phyloP scores from a whole-genome alignment of 2,329 filamentous ascomycete species.

The Raffaelea arxii region DNA sequence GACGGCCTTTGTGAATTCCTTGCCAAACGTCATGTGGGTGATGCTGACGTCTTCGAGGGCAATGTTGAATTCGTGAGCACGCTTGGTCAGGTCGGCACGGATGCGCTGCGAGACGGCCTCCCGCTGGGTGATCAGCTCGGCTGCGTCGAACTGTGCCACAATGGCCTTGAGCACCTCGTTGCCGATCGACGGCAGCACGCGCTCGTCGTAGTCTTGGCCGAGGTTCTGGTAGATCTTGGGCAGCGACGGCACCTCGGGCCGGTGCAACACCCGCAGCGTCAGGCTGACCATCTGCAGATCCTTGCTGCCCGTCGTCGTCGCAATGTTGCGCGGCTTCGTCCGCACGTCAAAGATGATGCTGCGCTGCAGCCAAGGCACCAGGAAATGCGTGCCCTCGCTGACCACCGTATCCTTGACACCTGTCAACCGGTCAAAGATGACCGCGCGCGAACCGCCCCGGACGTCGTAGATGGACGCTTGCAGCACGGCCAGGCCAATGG shows the following conservation, averaged over 20 bases:
- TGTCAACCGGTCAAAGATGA: conserved; percentile 91
- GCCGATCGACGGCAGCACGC: conserved; percentile 94
- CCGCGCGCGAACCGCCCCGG: conserved; percentile 83
- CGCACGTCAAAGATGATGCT: conserved; percentile 94
- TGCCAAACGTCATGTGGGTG: conserved; percentile 99
- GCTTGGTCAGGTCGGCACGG: conserved; percentile 81
- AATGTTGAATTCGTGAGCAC: conserved; percentile 96
- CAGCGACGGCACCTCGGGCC: conserved; percentile 83
- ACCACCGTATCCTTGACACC: conserved; percentile 90
- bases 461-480: conserved; percentile 93
- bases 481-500: conserved; percentile 55
- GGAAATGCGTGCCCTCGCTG: conserved; percentile 94
- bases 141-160: conserved; percentile 96
- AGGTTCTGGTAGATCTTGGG: conserved; percentile 99
- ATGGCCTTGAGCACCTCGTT: conserved; percentile 99
- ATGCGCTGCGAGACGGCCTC: conserved; percentile 95
- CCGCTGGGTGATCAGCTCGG: conserved; percentile 96
- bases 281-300: conserved; percentile 99
- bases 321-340: conserved; percentile 94
- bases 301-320: conserved; percentile 95
- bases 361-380: conserved; percentile 91
- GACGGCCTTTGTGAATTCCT: conserved; percentile 96
- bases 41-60: conserved; percentile 97
- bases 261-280: conserved; percentile 88
- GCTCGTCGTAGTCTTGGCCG: conserved; percentile 96